Percentiles rank a stretch among this genome's conserved stretches.
Conservation (phyloP, 2,329 filamentous ascomycete species). For the Acephala macrosclerotiorum region DNA sequence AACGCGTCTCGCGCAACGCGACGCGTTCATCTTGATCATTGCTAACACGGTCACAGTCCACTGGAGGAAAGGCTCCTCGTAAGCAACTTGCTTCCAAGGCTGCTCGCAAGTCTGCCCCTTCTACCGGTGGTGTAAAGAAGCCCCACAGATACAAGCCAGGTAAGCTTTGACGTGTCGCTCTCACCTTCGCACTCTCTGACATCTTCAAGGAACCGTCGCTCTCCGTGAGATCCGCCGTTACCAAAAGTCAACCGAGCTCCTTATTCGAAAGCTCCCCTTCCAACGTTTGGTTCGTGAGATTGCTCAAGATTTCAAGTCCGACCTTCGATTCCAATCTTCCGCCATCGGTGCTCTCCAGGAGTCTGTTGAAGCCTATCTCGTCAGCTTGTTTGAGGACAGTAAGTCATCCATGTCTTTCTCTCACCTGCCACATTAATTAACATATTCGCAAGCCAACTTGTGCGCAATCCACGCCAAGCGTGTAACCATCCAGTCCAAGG, state of each 20-base stretch:
- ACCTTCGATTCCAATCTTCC: slow-evolving; percentile 97
- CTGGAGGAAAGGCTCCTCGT: slow-evolving; percentile 79
- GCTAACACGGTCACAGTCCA: slow-evolving; percentile 60
- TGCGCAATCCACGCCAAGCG: slow-evolving; percentile 99
- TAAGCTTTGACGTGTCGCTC: slow-evolving; percentile 45
- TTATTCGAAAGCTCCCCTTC: slow-evolving; percentile 98
- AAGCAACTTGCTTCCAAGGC: slow-evolving; percentile 99
- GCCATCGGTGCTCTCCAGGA: slow-evolving; percentile 98
- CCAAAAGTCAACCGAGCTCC: slow-evolving; percentile 95
- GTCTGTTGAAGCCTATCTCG: slow-evolving; percentile 98
- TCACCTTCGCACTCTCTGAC: neutral
- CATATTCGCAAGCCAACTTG: slow-evolving; percentile 11
- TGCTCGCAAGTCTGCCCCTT: slow-evolving; percentile 96
- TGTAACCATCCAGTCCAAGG: slow-evolving; percentile 82
- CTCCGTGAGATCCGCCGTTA: slow-evolving; percentile 98
- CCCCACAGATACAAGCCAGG: slow-evolving; percentile 89
- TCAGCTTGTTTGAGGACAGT: slow-evolving; percentile 71
- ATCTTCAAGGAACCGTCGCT: slow-evolving; percentile 76
- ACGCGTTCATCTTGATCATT: slow-evolving; percentile 28
- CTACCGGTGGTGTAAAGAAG: slow-evolving; percentile 97
- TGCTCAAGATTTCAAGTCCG: slow-evolving; percentile 93
- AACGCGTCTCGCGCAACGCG: slow-evolving; percentile 28
- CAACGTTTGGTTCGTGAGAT: slow-evolving; percentile 98
- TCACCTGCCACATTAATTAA: neutral
- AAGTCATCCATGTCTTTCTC: slow-evolving; percentile 72